Evolutionary conservation across 2,329 filamentous ascomycete genomes (phyloP), one percentile per base, ranked within the genome.

Genomic region (Whalleya microplaca): DNA sequence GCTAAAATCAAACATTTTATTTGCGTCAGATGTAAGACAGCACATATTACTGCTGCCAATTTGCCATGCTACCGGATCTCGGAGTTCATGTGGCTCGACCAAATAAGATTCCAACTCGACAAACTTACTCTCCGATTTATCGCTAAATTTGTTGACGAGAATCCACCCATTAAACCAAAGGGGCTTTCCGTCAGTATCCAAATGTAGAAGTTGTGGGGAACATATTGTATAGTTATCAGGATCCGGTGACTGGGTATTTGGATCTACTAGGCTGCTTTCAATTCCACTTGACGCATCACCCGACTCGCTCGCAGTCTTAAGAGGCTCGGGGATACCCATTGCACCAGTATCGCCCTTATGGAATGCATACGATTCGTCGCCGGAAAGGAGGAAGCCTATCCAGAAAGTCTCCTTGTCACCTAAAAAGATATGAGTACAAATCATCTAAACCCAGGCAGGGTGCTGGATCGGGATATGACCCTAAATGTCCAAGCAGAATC

Each of bases 361-460:
- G 67, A 79, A 80, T 19, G 72, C 66, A 58, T 78, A 79, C 21
- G 73, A 70, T 7, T 67, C 58, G 52, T 77, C 75, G 3, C 75
- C 76, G 18, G 72, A 74, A 14, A 80, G 71, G 54, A 79, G 73
- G 70, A 76, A 80, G n/a, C 75, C 74, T 2, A 80, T 70, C 78
- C 78, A 80, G 69, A 78, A 80, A 1, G 77, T 80, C 57, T 80
- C 78, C 58, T 80, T 80, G 64, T 80, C 77, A 44, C 77, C 76
- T 76, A 60, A 20, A 20, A 45, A 43, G 18, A 41, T 42, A 50
- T 59, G 0, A 58, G 50, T 46, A 18, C 46, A 32, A 7, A 32
- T 18, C 21, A 4, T 18, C 10, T 21, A 9, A 4, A 41, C 7
- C 16, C 2, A 37, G 41, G 16, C 16, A 8, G 8, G 21, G 18